A percentile compares a stretch with the other conserved stretches of the same genome.
Evolutionary conservation across 805 yeast species (phyloP).

Genomic region (Kuraishia cidri): DNA sequence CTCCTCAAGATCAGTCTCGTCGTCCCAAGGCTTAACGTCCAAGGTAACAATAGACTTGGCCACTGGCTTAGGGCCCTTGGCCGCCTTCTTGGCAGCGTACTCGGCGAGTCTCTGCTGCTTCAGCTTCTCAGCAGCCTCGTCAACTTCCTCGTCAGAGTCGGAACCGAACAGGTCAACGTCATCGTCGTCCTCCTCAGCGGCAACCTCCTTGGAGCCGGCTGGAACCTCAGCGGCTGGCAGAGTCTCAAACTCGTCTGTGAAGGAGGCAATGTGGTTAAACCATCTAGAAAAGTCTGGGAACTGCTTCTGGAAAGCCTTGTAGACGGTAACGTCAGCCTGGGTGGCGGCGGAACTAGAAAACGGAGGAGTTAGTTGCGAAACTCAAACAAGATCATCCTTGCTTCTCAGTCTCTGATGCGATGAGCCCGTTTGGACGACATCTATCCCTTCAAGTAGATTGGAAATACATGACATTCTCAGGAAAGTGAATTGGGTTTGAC

Average conservation of each 20-base stretch:
- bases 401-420: neutral
- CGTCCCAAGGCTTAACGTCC: conserved; percentile 99
- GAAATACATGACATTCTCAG: too few species aligned
- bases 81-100: conserved; percentile 96
- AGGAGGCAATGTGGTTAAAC: conserved; percentile 97
- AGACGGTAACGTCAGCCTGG: conserved; percentile 91
- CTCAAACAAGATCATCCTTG: too few species aligned
- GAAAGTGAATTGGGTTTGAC: conserved; percentile 31
- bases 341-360: conserved; percentile 73
- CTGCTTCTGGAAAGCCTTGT: conserved; percentile 86
- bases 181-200: conserved; percentile 75
- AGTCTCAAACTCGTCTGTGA: conserved; percentile 73
- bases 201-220: conserved; percentile 49
- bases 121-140: conserved; percentile 93
- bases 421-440: neutral
- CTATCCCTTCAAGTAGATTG: neutral
- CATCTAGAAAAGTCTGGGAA: conserved; percentile 96
- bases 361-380: neutral
- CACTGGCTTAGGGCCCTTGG: conserved; percentile 96
- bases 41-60: conserved; percentile 96
- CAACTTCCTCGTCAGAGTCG: conserved; percentile 87
- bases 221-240: conserved; percentile 75
- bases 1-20: conserved; percentile 92
- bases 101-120: conserved; percentile 97
- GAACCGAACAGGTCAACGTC: conserved; percentile 93